phyloP scores from a whole-genome alignment of 2,329 filamentous ascomycete species.

The Apiospora saccharicola region DNA sequence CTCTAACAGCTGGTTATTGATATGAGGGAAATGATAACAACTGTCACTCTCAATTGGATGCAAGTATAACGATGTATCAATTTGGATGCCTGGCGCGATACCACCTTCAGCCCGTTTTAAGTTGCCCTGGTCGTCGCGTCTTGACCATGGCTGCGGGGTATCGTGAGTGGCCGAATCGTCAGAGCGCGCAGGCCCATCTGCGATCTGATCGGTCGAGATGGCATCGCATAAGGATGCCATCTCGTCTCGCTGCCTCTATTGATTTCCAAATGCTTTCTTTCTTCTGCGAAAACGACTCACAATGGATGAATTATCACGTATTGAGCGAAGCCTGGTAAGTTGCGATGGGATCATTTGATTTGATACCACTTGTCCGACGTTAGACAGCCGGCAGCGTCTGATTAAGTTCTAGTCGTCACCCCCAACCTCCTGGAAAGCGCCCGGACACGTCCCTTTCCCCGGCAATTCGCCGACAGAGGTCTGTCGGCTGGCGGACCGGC shows the following conservation, averaged over 20 bases:
- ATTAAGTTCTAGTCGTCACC: too few species aligned
- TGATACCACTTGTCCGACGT: too few species aligned
- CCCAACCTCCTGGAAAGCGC: too few species aligned
- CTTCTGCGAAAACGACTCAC: background rate
- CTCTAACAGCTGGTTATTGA: too few species aligned
- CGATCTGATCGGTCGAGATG: too few species aligned
- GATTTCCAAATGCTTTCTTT: background rate
- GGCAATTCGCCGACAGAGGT: too few species aligned
- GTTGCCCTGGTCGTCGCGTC: background rate
- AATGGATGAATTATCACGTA: background rate
- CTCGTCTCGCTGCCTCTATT: background rate
- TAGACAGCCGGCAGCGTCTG: too few species aligned
- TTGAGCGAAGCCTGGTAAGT: background rate
- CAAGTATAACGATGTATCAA: background rate
- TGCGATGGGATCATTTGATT: background rate
- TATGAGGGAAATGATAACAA: too few species aligned
- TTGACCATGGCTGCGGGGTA: background rate
- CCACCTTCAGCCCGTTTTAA: background rate
- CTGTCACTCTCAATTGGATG: too few species aligned
- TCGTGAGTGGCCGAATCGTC: background rate
- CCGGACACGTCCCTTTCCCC: too few species aligned
- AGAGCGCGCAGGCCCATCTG: background rate
- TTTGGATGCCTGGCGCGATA: background rate
- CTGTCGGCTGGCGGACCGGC: too few species aligned
- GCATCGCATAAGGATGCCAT: background rate